Percentiles rank a stretch among this genome's conserved stretches.
Evolutionary conservation across 2,329 filamentous ascomycete species (phyloP).

Genomic region (Zymoseptoria tritici): DNA sequence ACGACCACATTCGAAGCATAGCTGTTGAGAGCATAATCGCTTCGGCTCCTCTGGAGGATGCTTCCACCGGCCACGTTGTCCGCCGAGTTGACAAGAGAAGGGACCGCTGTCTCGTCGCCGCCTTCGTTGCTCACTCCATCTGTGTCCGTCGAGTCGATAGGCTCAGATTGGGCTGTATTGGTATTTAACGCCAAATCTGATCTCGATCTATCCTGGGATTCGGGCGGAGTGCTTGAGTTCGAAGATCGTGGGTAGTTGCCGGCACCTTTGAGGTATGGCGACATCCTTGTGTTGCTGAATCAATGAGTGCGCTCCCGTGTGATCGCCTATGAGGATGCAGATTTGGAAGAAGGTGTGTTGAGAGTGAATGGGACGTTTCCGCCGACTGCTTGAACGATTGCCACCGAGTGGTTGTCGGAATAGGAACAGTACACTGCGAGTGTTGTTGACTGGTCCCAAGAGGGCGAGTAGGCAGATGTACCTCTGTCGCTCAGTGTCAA

Average conservation of each 20-base stretch:
- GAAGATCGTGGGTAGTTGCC: background rate
- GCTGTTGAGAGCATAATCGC: background rate
- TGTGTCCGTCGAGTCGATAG: background rate
- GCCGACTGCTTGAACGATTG: background rate
- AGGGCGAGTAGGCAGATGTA: background rate
- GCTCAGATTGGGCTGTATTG: background rate
- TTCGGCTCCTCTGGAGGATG: background rate
- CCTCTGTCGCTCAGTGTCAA: background rate
- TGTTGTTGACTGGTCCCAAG: background rate
- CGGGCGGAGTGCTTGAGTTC: background rate
- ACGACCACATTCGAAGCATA: background rate
- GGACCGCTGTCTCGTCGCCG: background rate
- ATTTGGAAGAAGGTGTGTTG: background rate
- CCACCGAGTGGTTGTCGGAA: background rate
- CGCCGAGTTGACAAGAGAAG: background rate
- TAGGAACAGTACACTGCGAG: background rate
- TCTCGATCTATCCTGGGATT: background rate
- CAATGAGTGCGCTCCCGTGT: background rate
- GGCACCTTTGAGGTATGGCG: background rate
- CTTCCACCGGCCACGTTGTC: background rate
- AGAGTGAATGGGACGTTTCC: background rate
- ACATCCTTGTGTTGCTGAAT: background rate
- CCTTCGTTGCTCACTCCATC: background rate
- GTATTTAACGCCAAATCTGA: background rate
- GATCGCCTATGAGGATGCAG: background rate